Evolutionary conservation across 73 alveolate species (phyloP).

Genomic region (Uronychia binucleata): DNA sequence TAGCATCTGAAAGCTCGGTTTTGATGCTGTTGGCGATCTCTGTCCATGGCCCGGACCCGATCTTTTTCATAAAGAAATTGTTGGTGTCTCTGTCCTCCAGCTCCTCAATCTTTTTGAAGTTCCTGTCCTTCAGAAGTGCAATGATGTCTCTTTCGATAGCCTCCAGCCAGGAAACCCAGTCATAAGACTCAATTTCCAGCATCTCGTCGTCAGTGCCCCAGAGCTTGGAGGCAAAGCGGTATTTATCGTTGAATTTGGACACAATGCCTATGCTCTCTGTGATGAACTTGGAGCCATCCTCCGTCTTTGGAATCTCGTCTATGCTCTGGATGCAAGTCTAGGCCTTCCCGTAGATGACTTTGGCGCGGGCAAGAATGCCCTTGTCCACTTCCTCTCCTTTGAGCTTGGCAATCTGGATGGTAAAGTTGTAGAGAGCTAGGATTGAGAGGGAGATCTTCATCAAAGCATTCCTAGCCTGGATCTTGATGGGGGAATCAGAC

Average conservation of each 20-base stretch:
- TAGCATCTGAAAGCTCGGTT: conserved; percentile 40
- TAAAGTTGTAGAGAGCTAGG: conserved; percentile 7
- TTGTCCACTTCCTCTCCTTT: neutral
- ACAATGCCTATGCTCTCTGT: neutral
- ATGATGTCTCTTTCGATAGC: conserved; percentile 58
- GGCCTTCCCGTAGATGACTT: neutral
- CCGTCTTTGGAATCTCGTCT: conserved; percentile 13
- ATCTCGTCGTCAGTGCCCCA: neutral
- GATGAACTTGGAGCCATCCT: conserved; percentile 6
- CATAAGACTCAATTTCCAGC: conserved; percentile 15
- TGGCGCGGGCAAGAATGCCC: neutral
- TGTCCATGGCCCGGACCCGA: conserved; percentile 54
- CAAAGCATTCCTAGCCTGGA: neutral
- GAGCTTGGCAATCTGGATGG: neutral
- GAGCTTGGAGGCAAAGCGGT: conserved; percentile 1
- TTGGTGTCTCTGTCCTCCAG: conserved; percentile 23
- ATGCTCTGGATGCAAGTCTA: neutral
- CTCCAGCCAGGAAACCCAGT: conserved; percentile 61
- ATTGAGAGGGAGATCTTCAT: conserved; percentile 11
- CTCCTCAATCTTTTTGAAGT: conserved; percentile 28
- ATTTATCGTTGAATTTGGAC: neutral
- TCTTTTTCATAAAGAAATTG: conserved; percentile 37
- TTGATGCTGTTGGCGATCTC: conserved; percentile 25
- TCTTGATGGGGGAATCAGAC: neutral
- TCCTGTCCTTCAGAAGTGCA: conserved; percentile 31